phyloP scores from a whole-genome alignment of 202 grass and related monocot genomes.

The Musa balbisiana region DNA sequence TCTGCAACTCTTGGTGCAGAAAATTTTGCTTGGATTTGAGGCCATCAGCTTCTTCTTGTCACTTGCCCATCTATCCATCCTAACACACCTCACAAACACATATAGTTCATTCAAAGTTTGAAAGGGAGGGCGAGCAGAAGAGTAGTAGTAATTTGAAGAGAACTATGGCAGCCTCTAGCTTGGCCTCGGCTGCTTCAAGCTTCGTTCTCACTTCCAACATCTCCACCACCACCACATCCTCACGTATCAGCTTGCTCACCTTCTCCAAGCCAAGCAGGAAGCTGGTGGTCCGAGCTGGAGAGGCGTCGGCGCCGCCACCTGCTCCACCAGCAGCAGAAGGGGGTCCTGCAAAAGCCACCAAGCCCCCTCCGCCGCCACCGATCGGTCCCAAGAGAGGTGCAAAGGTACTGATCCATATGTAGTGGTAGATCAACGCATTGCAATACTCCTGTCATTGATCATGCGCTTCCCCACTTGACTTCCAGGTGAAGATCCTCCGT shows the following conservation, averaged over 20 bases:
- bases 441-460: too few relatives aligned
- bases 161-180: slow-evolving; percentile 75
- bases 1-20: too few relatives aligned
- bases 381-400: slow-evolving; percentile 73
- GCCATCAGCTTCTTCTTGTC: too few relatives aligned
- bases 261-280: slow-evolving; percentile 23
- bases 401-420: slow-evolving; percentile 26
- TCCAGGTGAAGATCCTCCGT: slow-evolving; percentile 87
- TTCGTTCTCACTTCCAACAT: slow-evolving; percentile 42
- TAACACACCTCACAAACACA: too few relatives aligned
- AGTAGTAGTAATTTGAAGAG: too few relatives aligned
- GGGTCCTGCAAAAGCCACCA: slow-evolving; percentile 3
- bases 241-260: slow-evolving; percentile 34
- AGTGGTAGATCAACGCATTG: not conserved
- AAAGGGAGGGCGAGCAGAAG: not conserved
- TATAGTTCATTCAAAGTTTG: not conserved
- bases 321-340: not conserved
- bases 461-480: too few relatives aligned
- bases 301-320: not conserved
- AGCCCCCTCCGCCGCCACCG: slow-evolving; percentile 22
- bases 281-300: slow-evolving; percentile 51
- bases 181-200: slow-evolving; percentile 41
- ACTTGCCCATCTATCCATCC: too few relatives aligned
- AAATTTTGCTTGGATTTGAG: too few relatives aligned
- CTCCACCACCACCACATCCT: not conserved